Evolutionary conservation across 176 grass and related monocot species (phyloP).

Genomic region (Aegilops tauschii): DNA sequence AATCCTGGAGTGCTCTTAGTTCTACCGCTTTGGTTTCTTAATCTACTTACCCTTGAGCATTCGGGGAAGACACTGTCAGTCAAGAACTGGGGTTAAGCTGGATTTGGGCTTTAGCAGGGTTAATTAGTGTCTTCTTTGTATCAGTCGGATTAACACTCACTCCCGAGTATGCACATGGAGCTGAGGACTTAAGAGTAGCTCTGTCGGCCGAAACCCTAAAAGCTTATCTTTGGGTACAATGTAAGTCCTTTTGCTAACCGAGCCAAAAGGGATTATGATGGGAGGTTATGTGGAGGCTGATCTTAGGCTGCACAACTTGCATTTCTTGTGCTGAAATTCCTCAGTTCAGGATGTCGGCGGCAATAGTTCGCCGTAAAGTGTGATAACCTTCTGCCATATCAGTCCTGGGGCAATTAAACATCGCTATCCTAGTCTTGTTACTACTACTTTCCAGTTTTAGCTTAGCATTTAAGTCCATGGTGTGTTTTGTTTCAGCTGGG

Average conservation of each 20-base stretch:
- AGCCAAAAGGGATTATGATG: not conserved
- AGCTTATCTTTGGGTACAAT: not conserved
- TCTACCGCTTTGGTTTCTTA: not conserved
- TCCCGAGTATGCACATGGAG: not conserved
- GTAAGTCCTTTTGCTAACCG: not conserved
- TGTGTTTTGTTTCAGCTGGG: slow-evolving; percentile 49
- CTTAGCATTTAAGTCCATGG: not conserved
- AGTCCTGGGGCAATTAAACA: not conserved
- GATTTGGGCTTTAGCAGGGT: not conserved
- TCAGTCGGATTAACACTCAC: not conserved
- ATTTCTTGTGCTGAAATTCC: not conserved
- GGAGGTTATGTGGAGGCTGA: not conserved
- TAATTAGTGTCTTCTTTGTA: not conserved
- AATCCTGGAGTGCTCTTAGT: not conserved
- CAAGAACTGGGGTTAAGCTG: not conserved
- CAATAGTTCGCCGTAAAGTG: not conserved
- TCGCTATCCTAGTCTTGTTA: not conserved
- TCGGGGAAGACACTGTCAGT: not conserved
- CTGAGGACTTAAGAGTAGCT: not conserved
- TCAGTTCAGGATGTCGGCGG: not conserved
- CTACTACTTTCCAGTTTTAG: not conserved
- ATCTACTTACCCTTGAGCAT: not conserved
- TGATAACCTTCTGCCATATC: not conserved
- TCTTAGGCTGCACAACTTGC: not conserved
- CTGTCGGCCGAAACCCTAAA: not conserved